phyloP scores from a whole-genome alignment of 1,139 yeast genomes.

The Yamadazyma triangularis region DNA sequence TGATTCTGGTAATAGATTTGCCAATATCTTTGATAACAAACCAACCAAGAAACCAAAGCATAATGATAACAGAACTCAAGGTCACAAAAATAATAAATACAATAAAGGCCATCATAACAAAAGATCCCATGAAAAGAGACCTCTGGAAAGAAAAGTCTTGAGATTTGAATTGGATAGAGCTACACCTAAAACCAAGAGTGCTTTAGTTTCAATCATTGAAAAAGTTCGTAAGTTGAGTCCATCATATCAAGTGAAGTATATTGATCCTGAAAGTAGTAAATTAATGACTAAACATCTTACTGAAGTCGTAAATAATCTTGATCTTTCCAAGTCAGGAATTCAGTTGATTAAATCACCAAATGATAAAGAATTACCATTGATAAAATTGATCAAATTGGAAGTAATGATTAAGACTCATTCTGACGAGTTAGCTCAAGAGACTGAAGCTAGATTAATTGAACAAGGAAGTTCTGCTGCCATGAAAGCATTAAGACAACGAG shows the following conservation, averaged over 20 bases:
- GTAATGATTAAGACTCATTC: slow-evolving; percentile 34
- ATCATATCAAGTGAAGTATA: slow-evolving; percentile 22
- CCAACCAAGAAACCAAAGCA: background rate
- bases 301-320: slow-evolving; percentile 26
- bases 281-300: slow-evolving; percentile 22
- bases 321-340: slow-evolving; percentile 28
- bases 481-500: slow-evolving; percentile 24
- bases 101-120: background rate
- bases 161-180: slow-evolving; percentile 17
- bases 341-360: slow-evolving; percentile 16
- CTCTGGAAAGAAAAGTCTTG: slow-evolving; percentile 1
- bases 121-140: background rate
- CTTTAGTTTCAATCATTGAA: slow-evolving; percentile 27
- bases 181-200: slow-evolving; percentile 22
- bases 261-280: slow-evolving; percentile 19
- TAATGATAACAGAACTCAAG: background rate
- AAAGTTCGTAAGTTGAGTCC: slow-evolving; percentile 19
- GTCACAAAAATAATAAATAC: background rate
- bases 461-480: slow-evolving; percentile 33
- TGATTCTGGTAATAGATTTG: slow-evolving; percentile 7
- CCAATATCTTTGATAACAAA: slow-evolving; percentile 4
- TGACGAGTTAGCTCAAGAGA: slow-evolving; percentile 28
- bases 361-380: slow-evolving; percentile 21
- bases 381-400: slow-evolving; percentile 21
- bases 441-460: slow-evolving; percentile 29